Base-by-base conservation (phyloP, 495 filamentous ascomycete species). In the Pseudomonodictys pantanalensis region DNA sequence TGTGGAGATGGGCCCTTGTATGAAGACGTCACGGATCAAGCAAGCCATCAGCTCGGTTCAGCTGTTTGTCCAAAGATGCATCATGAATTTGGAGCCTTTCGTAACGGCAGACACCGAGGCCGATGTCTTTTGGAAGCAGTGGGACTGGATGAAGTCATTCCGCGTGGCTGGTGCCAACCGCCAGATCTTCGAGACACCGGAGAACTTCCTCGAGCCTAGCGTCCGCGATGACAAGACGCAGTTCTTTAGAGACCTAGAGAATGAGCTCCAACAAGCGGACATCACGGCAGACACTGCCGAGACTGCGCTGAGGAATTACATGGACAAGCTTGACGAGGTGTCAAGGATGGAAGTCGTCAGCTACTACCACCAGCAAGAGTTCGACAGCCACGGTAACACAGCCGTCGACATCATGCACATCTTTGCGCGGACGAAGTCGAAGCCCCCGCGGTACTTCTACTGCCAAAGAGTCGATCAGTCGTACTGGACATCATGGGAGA, bases 11-110 rank as follows among this genome's bases (percentile, higher is more conserved):
- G 54, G 64, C 1, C n/a, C 71, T 7, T 54, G 39, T 12, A 24
- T 71, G 10, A 23, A 69, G 48, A 76, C 71, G 0, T 68, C 70
- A 5, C 60, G 71, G 22, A 68, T 74, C 23, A 70, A 71, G 52
- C 74, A 77, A 49, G 74, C 72, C 17, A 74, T 71, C 8, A 59
- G 70, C 0, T 67, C 58, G 0, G 63, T 74, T 0, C 74, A 78
- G 49, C 18, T 69, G 2, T 75, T 66, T 46, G 48, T 75, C 1
- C 69, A 75, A 49, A 53, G 74, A 9, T 75, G 72, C 33, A 22
- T 78, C 0, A 60, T 70, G 8, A 70, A 73, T 1, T 62, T 72
- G 12, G 75, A 77, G 52, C 47, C 56, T 39, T 11, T 23, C 0
- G 61, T 68, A 15, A 28, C 3, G 5, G 24, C 15, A 32, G 9